These are phyloP conservation scores for Trametes villosa DNA, from an alignment of 768 basidiomycete species.

Conservation along the genomic window DNA sequence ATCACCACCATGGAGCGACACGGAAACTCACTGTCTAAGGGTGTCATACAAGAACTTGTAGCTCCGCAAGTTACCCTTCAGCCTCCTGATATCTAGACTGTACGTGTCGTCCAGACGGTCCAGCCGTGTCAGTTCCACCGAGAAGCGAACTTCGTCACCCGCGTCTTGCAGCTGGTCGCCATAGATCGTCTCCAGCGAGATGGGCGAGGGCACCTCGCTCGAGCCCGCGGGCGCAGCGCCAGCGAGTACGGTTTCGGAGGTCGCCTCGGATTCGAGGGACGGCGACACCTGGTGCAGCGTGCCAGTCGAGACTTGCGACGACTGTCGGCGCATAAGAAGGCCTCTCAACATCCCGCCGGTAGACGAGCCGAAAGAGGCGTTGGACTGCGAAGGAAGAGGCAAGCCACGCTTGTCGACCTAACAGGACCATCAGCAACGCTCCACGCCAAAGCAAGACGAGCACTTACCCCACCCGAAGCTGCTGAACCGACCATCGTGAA, in stretches of 20 bases:
- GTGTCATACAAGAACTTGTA: conserved; percentile 93
- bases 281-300: conserved; percentile 21
- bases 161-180: conserved; percentile 81
- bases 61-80: conserved; percentile 92
- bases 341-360: conserved; percentile 85
- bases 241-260: conserved; percentile 30
- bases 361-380: conserved; percentile 53
- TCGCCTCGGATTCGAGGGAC: conserved; percentile 26
- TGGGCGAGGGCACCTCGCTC: conserved; percentile 25
- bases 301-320: conserved; percentile 72
- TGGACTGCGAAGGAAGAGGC: conserved; percentile 76
- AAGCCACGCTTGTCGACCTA: conserved; percentile 91
- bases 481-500: conserved; percentile 81
- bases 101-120: conserved; percentile 90
- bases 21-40: conserved; percentile 72
- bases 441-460: neutral
- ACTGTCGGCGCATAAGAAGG: conserved; percentile 87
- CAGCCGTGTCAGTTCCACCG: conserved; percentile 89
- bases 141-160: conserved; percentile 96
- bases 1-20: neutral
- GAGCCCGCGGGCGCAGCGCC: conserved; percentile 22
- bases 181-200: conserved; percentile 65
- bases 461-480: conserved; percentile 83
- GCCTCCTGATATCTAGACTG: conserved; percentile 86
- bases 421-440: conserved; percentile 16